phyloP scores from a whole-genome alignment of 2,329 filamentous ascomycete genomes.

The Ramichloridium luteum region DNA sequence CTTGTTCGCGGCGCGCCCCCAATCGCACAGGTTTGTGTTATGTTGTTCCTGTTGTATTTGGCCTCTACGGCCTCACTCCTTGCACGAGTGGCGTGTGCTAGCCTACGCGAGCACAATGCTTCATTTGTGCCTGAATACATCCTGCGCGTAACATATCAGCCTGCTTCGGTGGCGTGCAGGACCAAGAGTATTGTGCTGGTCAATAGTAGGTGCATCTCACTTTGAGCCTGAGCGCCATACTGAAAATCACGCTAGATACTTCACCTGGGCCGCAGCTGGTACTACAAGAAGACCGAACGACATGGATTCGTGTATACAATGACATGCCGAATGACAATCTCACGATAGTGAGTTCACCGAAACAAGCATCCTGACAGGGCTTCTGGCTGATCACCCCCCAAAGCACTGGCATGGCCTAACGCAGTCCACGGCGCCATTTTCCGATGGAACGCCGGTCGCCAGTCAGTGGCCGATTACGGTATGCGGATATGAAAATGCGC shows the following conservation, averaged over 20 bases:
- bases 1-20: too few relatives aligned
- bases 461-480: conserved; percentile 53
- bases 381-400: conserved; percentile 17
- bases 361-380: background rate
- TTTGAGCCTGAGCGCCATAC: background rate
- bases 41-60: too few relatives aligned
- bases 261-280: conserved; percentile 40
- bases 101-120: conserved; percentile 13
- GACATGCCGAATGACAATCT: conserved; percentile 41
- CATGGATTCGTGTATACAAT: conserved; percentile 50
- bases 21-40: too few relatives aligned
- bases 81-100: too few relatives aligned
- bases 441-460: conserved; percentile 49
- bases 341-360: conserved; percentile 38
- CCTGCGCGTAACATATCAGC: conserved; percentile 33
- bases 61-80: too few relatives aligned
- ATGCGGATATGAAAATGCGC: background rate
- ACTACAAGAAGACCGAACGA: conserved; percentile 34
- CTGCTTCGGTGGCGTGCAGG: conserved; percentile 36
- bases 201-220: conserved; percentile 30
- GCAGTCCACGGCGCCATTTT: conserved; percentile 48
- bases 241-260: conserved; percentile 18
- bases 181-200: conserved; percentile 37
- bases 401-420: conserved; percentile 56
- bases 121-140: conserved; percentile 34